These are phyloP conservation scores for Solanum chmielewskii DNA, from an alignment of 257 asterid genomes.

Conservation along the genomic window DNA sequence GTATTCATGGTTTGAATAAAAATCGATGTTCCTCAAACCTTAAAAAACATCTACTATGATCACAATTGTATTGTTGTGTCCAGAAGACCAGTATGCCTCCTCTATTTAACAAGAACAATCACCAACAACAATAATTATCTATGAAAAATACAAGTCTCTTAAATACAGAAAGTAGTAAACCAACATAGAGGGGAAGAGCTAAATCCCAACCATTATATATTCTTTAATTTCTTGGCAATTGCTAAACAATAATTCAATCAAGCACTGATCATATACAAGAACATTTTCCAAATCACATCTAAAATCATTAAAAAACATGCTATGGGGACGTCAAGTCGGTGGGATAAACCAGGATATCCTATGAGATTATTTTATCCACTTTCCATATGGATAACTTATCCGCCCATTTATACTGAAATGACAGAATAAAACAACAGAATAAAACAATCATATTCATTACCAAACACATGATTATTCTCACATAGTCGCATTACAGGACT, in stretches of 20 bases:
- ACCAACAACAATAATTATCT: background rate
- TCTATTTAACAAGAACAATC: background rate
- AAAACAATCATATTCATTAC: background rate
- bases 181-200: background rate
- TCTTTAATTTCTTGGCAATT: background rate
- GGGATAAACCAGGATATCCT: background rate
- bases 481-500: background rate
- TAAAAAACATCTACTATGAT: background rate
- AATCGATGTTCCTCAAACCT: background rate
- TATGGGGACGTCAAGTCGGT: background rate
- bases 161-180: background rate
- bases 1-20: too few relatives aligned
- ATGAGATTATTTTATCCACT: background rate
- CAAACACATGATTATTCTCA: background rate
- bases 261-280: background rate
- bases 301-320: background rate
- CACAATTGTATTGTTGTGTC: background rate
- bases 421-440: too few relatives aligned
- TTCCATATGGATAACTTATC: background rate
- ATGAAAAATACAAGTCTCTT: background rate
- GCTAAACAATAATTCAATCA: background rate
- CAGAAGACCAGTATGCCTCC: too few relatives aligned
- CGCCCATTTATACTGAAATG: background rate
- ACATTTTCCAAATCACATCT: background rate
- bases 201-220: background rate